Base-by-base conservation (phyloP, 2,329 filamentous ascomycete species). In the Alternaria gansuensis region DNA sequence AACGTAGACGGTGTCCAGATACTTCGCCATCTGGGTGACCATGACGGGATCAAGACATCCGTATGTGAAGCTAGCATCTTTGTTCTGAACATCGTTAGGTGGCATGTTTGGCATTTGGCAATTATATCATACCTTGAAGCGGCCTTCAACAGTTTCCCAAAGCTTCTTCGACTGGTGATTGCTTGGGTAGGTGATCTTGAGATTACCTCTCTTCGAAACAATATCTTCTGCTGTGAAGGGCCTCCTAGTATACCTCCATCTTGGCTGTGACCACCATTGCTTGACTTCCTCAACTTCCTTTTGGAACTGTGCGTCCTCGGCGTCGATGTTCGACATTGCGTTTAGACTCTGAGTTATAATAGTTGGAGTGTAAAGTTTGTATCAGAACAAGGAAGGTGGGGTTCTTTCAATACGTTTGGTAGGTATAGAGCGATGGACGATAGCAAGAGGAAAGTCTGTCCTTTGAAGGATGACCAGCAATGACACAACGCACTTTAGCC, bases 11-110 rank as follows among this genome's bases (percentile, higher is more conserved):
- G 95, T 99, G 77, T 99, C 95, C 63, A 99, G 85, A 79, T 96
- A 98, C 81, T 98, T 97, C 72, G 94, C 94, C 95, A 99, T 99
- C 80, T 99, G 95, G 28, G 95, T 98, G 77, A 99, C 87, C 91
- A 97, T 97, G 56, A 96, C 97, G 10, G 95, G 95, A 77, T 99
- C 95, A 66, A 99, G 85, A 81, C 95, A 98, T 74, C 95, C 95
- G 77, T 97, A 99, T 57, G 95, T 99, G 82, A 90, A 96, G 80
- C 92, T 96, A 46, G 91, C 91, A 74, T 95, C 90, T 72, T 88
- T 87, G 75, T 85, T 90, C 91, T 96, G 68, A 7, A 4, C n/a
- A 34, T 24, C 33, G 44, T 76, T 44, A 74, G 62, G 48, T 53
- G 23, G 21, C 23, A 13, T 17, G n/a, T 51, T 11, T 40, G 44